Evolutionary conservation across 345 rosid genomes (phyloP).

Genomic region (Xanthoceras sorbifolium): DNA sequence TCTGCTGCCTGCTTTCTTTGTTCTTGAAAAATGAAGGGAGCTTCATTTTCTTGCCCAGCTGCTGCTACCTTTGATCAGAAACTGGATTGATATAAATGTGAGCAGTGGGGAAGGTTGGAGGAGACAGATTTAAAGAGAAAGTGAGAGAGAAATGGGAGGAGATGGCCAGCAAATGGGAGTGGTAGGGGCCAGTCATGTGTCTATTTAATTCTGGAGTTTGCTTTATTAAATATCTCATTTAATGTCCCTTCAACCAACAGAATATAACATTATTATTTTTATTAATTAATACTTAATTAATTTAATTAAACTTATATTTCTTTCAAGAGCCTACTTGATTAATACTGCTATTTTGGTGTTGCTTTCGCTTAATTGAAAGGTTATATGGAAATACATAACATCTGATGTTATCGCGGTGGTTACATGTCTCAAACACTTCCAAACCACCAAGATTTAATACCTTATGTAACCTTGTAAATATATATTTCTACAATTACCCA

Average conservation of each 20-base stretch:
- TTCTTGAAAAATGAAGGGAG: slow-evolving; percentile 46
- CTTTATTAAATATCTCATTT: slow-evolving; percentile 29
- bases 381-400: too few species aligned
- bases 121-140: slow-evolving; percentile 35
- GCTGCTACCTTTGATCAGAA: too few species aligned
- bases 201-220: slow-evolving; percentile 29
- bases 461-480: too few species aligned
- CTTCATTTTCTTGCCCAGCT: slow-evolving; percentile 48
- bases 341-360: too few species aligned
- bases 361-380: too few species aligned
- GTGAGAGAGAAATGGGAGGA: slow-evolving; percentile 3
- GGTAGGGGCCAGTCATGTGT: slow-evolving; percentile 32
- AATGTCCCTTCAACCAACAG: slow-evolving; percentile 17
- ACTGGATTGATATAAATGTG: slow-evolving; percentile 27
- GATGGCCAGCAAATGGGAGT: slow-evolving; percentile 27
- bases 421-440: too few species aligned
- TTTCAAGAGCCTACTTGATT: not conserved
- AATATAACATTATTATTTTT: not conserved
- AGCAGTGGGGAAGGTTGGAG: slow-evolving; percentile 29
- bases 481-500: too few species aligned
- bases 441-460: too few species aligned
- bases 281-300: not conserved
- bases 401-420: too few species aligned
- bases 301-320: not conserved
- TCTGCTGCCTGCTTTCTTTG: slow-evolving; percentile 24